phyloP scores from a whole-genome alignment of 2,329 filamentous ascomycete genomes.

The Fusarium azukiicola region DNA sequence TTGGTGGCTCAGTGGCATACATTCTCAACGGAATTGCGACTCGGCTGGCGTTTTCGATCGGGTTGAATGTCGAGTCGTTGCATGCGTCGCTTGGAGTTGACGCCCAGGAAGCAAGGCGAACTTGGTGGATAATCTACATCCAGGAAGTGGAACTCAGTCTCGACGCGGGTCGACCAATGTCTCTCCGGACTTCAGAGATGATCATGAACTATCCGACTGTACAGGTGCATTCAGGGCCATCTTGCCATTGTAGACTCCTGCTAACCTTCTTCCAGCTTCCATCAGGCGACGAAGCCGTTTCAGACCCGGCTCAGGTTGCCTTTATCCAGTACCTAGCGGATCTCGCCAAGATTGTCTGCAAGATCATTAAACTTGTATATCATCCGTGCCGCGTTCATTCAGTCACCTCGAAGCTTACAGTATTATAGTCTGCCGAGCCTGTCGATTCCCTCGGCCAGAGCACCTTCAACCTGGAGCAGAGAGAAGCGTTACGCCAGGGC shows the following conservation, averaged over 20 bases:
- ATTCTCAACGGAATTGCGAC: neutral
- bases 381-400: no score
- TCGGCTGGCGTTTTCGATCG: neutral
- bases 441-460: neutral
- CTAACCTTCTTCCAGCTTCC: neutral
- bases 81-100: neutral
- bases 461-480: neutral
- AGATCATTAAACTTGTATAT: neutral
- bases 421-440: neutral
- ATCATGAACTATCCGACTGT: neutral
- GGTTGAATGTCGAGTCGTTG: neutral
- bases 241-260: neutral
- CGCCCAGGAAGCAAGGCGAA: neutral
- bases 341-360: neutral
- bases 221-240: neutral
- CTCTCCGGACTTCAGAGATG: neutral
- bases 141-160: neutral
- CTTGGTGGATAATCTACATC: neutral
- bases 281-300: neutral
- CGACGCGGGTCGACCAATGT: neutral
- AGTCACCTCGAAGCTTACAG: neutral
- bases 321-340: neutral
- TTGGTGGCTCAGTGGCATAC: neutral
- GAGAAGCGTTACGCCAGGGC: neutral
- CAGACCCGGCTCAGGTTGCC: neutral